Base-by-base conservation (phyloP, 2,329 filamentous ascomycete genomes). In the Tolypocladium inflatum region DNA sequence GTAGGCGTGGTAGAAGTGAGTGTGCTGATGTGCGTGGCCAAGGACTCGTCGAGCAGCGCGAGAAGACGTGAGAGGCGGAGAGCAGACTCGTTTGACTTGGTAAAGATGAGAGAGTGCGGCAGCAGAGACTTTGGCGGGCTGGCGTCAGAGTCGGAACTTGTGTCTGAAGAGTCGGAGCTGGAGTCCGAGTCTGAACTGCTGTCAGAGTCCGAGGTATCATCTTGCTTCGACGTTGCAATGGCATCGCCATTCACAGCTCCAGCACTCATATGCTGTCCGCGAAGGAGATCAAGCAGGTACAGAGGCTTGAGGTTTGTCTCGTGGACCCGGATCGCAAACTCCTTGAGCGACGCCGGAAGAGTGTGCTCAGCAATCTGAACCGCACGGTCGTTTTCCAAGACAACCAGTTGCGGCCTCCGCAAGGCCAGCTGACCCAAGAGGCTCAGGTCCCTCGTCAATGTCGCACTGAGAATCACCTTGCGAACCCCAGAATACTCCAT, bases 381-480 rank as follows among this genome's bases (percentile, higher is more conserved):
- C 83, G 69, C 66, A 1, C 66, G 68, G 39, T 72, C 68, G 37
- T 82, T 83, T 61, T 92, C 88, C 17, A 96, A 80, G 1, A 91
- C 81, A 0, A 97, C 81, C 53, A 97, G 76, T 59, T 82, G 88
- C 4, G 94, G 93, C 56, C 89, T 80, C 35, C 80, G 78, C 37
- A 97, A 77, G 60, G 82, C 87, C 42, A 97, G 73, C 0, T 85
- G 86, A 57, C 83, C 87, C 23, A 97, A 76, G 60, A 94, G 86
- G 41, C 88, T 89, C 54, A 96, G 76, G 67, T 97, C 91, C 58
- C 86, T 82, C 2, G 92, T 96, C 84, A 97, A 91, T 0, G 93
- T 97, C 7, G 93, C 94, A 70, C 91, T 96, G 3, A 97, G 80
- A 56, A 97, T 82, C 21, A 97, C 80, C 73, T 97, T 97, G 55